Evolutionary conservation across 2,329 filamentous ascomycete genomes (phyloP).

Genomic region (Fusarium cicatricum): DNA sequence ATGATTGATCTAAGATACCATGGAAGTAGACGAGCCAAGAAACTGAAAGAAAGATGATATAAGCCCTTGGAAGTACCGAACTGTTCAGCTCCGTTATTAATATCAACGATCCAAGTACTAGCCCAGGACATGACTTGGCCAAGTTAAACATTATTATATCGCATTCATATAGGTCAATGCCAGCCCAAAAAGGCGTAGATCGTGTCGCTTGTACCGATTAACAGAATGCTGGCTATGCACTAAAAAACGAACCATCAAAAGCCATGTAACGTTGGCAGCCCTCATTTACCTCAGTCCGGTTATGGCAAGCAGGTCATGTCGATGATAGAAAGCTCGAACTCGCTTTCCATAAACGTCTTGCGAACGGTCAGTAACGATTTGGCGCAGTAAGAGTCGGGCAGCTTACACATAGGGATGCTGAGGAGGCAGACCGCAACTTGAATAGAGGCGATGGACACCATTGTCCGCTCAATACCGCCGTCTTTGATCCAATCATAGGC

Average conservation of each 20-base stretch:
- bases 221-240: too few species aligned
- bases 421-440: conserved; percentile 80
- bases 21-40: not conserved
- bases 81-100: too few species aligned
- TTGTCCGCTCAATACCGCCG: conserved; percentile 67
- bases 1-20: conserved; percentile 12
- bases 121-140: too few species aligned
- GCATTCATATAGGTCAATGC: too few species aligned
- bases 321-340: conserved; percentile 76
- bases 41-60: not conserved
- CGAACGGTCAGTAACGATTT: not conserved
- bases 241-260: too few species aligned
- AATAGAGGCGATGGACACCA: conserved; percentile 76
- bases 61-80: not conserved
- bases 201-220: too few species aligned
- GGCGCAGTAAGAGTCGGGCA: conserved; percentile 61
- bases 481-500: conserved; percentile 83
- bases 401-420: conserved; percentile 82
- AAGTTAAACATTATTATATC: too few species aligned
- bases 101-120: too few species aligned
- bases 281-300: conserved; percentile 41
- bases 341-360: conserved; percentile 81
- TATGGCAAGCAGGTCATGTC: conserved; percentile 71
- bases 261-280: not conserved
- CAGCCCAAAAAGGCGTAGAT: too few species aligned